Conservation (phyloP, 1,284 basidiomycete species). For the Butyriboletus appendiculatus region DNA sequence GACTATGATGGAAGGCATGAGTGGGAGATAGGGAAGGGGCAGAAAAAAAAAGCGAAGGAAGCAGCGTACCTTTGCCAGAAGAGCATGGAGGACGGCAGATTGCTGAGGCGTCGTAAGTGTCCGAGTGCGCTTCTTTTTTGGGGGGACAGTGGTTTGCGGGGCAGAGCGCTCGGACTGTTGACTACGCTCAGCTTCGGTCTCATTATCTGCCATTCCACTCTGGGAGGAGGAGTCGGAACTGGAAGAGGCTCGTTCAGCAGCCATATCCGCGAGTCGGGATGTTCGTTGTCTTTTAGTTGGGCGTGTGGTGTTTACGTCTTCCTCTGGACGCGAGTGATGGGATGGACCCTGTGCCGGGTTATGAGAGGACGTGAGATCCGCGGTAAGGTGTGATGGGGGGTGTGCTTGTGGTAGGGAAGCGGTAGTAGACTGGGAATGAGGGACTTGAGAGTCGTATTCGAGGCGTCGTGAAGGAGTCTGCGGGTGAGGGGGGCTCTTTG, state of each 20-base stretch:
- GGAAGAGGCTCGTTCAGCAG: conserved; percentile 28
- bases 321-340: conserved; percentile 10
- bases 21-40: neutral
- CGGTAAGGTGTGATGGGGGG: neutral
- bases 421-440: neutral
- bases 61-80: conserved; percentile 69
- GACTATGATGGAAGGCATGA: conserved; percentile 49
- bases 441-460: conserved; percentile 18
- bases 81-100: conserved; percentile 75
- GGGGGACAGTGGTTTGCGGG: conserved; percentile 45
- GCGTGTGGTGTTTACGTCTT: conserved; percentile 23
- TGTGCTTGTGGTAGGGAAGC: neutral
- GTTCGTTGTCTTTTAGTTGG: conserved; percentile 23
- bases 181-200: conserved; percentile 43
- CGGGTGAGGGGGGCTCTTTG: conserved; percentile 14
- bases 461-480: conserved; percentile 25
- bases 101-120: conserved; percentile 85
- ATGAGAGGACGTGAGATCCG: conserved; percentile 13
- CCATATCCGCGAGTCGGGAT: conserved; percentile 15
- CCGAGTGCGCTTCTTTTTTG: conserved; percentile 74
- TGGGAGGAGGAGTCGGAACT: conserved; percentile 50
- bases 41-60: neutral
- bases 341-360: conserved; percentile 13
- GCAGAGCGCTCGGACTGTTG: conserved; percentile 37
- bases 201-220: conserved; percentile 54